Conservation (phyloP, 805 yeast species). For the Metschnikowia proteae region DNA sequence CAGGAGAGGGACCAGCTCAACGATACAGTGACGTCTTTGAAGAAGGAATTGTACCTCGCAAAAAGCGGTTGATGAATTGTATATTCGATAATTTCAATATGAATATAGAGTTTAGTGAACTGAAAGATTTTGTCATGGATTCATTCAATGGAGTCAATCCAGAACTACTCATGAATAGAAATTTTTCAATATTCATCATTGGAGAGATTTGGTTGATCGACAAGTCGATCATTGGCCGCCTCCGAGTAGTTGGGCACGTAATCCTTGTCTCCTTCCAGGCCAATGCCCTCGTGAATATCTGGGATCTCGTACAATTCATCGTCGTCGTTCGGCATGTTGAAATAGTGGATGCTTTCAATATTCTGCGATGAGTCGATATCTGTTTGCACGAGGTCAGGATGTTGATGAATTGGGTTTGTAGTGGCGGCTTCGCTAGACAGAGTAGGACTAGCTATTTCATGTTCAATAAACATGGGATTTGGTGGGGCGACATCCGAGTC, state of each 20-base stretch:
- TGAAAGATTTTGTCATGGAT: too few relatives aligned
- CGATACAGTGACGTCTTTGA: conserved; percentile 53
- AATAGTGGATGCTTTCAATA: conserved; percentile 6
- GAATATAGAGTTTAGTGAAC: neutral
- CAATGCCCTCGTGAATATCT: conserved; percentile 16
- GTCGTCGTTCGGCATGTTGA: conserved; percentile 10
- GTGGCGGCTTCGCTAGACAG: neutral
- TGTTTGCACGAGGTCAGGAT: conserved; percentile 6
- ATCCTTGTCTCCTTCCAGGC: conserved; percentile 23
- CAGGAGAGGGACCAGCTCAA: conserved; percentile 82
- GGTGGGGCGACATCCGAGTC: conserved; percentile 15
- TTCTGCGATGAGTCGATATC: neutral
- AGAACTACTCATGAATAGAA: too few relatives aligned
- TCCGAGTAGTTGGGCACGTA: conserved; percentile 34
- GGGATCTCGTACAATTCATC: conserved; percentile 19
- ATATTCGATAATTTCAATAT: neutral
- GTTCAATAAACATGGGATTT: neutral
- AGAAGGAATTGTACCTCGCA: conserved; percentile 49
- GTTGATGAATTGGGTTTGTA: neutral
- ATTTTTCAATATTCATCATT: neutral
- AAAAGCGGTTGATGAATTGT: neutral
- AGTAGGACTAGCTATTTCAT: neutral
- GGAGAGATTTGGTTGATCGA: conserved; percentile 5
- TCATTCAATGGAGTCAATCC: too few relatives aligned
- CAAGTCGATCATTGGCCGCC: conserved; percentile 25